phyloP scores from a whole-genome alignment of 2,329 filamentous ascomycete species.

The Penicillium sp. region DNA sequence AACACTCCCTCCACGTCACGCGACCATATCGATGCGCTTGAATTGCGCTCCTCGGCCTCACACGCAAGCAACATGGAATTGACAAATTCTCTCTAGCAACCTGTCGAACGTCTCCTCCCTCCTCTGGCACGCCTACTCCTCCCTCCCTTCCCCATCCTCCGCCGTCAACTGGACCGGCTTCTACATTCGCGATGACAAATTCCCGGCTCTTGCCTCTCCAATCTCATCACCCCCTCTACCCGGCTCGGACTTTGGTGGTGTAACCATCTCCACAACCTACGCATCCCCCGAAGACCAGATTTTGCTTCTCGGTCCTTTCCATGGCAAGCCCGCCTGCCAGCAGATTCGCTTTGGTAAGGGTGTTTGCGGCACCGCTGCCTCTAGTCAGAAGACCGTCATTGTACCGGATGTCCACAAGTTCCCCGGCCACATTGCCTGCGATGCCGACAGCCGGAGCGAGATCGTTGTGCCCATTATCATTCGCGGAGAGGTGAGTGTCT shows the following conservation, averaged over 20 bases:
- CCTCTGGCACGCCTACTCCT: constrained; percentile 51
- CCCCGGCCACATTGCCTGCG: constrained; percentile 54
- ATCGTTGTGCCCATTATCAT: constrained; percentile 51
- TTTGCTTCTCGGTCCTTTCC: constrained; percentile 51
- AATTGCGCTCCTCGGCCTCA: neutral
- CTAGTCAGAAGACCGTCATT: constrained; percentile 40
- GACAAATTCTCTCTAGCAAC: constrained; percentile 36
- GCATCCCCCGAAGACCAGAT: constrained; percentile 25
- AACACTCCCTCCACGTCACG: neutral
- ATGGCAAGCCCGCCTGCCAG: constrained; percentile 53
- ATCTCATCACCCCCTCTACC: constrained; percentile 24
- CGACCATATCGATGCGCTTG: neutral
- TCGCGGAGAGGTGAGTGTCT: constrained; percentile 39
- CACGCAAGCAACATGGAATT: neutral
- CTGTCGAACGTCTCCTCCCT: constrained; percentile 51
- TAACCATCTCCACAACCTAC: constrained; percentile 28
- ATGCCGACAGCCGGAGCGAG: constrained; percentile 51
- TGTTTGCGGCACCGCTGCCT: constrained; percentile 50
- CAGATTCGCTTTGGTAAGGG: constrained; percentile 48
- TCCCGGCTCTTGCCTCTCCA: constrained; percentile 32
- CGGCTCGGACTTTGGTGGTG: constrained; percentile 9
- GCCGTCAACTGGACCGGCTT: constrained; percentile 53
- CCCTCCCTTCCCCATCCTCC: constrained; percentile 46
- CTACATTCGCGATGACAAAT: constrained; percentile 49
- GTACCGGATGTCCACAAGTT: constrained; percentile 49